Percentiles rank a stretch among this genome's conserved stretches.
phyloP scores from a whole-genome alignment of 1,139 yeast species.

The Geotrichum europaeum region DNA sequence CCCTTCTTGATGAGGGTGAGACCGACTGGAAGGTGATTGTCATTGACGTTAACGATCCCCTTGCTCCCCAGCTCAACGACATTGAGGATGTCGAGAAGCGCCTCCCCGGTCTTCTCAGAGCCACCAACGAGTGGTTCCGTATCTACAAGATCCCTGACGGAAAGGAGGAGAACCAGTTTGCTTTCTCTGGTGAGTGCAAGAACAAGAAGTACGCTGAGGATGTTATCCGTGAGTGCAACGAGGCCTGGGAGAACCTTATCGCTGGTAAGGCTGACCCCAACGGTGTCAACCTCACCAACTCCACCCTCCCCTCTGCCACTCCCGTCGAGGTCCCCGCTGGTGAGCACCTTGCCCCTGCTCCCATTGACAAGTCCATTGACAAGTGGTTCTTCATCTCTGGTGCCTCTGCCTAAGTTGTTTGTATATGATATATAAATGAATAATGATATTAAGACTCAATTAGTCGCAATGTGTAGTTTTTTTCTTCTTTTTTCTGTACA shows the following conservation, averaged over 20 bases:
- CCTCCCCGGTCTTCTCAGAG: constrained; percentile 75
- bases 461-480: background rate
- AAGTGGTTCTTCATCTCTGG: constrained; percentile 88
- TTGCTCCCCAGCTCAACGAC: constrained; percentile 65
- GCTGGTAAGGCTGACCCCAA: constrained; percentile 44
- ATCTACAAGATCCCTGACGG: constrained; percentile 89
- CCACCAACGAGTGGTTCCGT: constrained; percentile 87
- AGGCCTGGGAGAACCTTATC: constrained; percentile 66
- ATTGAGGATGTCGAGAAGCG: constrained; percentile 68
- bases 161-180: constrained; percentile 80
- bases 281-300: constrained; percentile 53
- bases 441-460: background rate
- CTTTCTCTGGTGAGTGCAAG: constrained; percentile 76
- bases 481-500: background rate
- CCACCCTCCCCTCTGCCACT: constrained; percentile 53
- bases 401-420: constrained; percentile 16
- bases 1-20: constrained; percentile 86
- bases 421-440: background rate
- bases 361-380: constrained; percentile 93
- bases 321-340: constrained; percentile 61
- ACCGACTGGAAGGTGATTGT: constrained; percentile 91
- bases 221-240: constrained; percentile 61
- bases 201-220: constrained; percentile 67
- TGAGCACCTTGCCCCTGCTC: constrained; percentile 69
- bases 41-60: constrained; percentile 66